phyloP scores from a whole-genome alignment of 192 early-diverging fungal species.

The Mortierella antarctica region DNA sequence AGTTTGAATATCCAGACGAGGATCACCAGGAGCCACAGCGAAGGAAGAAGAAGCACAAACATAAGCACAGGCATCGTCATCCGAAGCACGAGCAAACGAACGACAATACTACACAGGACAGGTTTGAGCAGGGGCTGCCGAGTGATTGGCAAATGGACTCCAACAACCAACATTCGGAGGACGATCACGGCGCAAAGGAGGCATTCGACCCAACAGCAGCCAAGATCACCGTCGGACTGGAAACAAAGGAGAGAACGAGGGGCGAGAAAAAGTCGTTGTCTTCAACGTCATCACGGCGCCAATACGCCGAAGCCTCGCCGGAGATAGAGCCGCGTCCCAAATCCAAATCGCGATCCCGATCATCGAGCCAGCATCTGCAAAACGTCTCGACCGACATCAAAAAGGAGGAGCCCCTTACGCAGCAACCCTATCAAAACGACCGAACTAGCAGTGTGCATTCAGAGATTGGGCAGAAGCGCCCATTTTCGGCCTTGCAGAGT shows the following conservation, averaged over 20 bases:
- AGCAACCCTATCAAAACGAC: not conserved
- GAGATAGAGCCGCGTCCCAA: not conserved
- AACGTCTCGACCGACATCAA: not conserved
- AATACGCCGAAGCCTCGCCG: not conserved
- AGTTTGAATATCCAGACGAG: not conserved
- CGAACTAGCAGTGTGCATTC: not conserved
- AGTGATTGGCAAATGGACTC: too few species aligned
- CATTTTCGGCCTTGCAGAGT: constrained; percentile 7
- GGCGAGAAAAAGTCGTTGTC: not conserved
- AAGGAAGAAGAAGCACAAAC: constrained; percentile 50
- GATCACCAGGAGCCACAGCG: not conserved
- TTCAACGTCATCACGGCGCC: not conserved
- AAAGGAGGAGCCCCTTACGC: constrained; percentile 9
- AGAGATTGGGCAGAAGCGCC: constrained; percentile 23
- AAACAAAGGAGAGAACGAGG: constrained; percentile 11
- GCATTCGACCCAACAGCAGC: too few species aligned
- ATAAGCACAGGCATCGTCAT: constrained; percentile 34
- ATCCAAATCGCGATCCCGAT: constrained; percentile 10
- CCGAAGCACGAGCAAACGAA: constrained; percentile 10
- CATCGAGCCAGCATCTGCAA: constrained; percentile 1
- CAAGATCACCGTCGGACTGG: constrained; percentile 14
- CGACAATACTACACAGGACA: too few species aligned
- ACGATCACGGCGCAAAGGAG: too few species aligned
- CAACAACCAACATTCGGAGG: too few species aligned
- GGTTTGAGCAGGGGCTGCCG: too few species aligned